Percentiles rank a stretch among this genome's conserved stretches.
These are phyloP conservation scores for Calamus simplicifolius DNA, from an alignment of 176 grass and related monocot genomes.

Conservation along the genomic window DNA sequence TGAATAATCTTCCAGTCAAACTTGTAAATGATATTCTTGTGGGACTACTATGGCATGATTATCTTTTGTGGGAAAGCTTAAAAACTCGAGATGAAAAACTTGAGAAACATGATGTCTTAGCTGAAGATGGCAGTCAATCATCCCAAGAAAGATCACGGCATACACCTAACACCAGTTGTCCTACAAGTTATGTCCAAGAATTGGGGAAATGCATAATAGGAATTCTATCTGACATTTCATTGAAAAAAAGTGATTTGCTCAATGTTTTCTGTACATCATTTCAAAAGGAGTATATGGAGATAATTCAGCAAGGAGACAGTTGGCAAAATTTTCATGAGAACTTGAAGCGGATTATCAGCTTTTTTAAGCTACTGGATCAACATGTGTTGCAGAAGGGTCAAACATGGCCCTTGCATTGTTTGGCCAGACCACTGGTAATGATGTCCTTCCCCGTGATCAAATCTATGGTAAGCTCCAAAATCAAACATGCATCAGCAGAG, in stretches of 20 bases:
- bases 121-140: conserved; percentile 20
- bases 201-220: conserved; percentile 60
- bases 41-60: conserved; percentile 65
- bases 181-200: conserved; percentile 59
- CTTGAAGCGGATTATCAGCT: conserved; percentile 51
- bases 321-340: conserved; percentile 48
- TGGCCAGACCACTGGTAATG: conserved; percentile 64
- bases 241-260: conserved; percentile 33
- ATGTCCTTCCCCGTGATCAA: conserved; percentile 51
- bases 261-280: conserved; percentile 55
- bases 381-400: conserved; percentile 50
- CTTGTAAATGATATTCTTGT: conserved; percentile 57
- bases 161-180: conserved; percentile 14
- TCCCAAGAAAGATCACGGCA: conserved; percentile 33
- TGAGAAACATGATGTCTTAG: conserved; percentile 18
- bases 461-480: conserved; percentile 47
- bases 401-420: conserved; percentile 67
- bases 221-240: conserved; percentile 54
- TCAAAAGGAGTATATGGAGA: conserved; percentile 49
- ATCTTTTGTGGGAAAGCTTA: conserved; percentile 31
- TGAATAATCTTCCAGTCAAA: conserved; percentile 31
- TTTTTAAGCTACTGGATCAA: conserved; percentile 66
- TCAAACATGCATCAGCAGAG: not conserved
- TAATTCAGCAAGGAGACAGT: conserved; percentile 55
- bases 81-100: conserved; percentile 19